A percentile compares a stretch with the other conserved stretches of the same genome.
Conservation (phyloP, 768 basidiomycete genomes). For the Suillus lakei region DNA sequence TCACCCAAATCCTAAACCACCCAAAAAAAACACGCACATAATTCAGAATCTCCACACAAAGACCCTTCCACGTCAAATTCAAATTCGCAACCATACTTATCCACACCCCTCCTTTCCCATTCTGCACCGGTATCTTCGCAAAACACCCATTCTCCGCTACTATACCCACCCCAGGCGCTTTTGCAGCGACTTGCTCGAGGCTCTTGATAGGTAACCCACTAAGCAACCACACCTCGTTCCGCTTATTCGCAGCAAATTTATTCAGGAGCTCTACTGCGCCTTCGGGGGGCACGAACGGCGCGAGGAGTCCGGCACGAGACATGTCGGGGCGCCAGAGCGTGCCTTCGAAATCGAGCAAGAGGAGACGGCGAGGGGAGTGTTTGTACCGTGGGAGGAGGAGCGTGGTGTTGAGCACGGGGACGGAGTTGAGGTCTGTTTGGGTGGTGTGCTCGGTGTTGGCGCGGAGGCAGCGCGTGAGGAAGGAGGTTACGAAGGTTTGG, state of each 20-base stretch:
- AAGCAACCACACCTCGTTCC: slow-evolving; percentile 83
- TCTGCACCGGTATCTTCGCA: slow-evolving; percentile 53
- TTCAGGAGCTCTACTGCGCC: slow-evolving; percentile 54
- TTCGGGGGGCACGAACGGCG: slow-evolving; percentile 45
- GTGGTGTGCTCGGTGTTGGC: slow-evolving; percentile 69
- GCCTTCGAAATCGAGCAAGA: slow-evolving; percentile 81
- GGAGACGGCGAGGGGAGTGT: slow-evolving; percentile 64
- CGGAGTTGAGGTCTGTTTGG: slow-evolving; percentile 33
- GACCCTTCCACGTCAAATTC: slow-evolving; percentile 80
- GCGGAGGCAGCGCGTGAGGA: slow-evolving; percentile 76
- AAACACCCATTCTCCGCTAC: slow-evolving; percentile 93
- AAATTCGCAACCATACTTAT: slow-evolving; percentile 80
- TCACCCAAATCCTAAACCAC: neutral
- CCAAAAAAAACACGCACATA: slow-evolving; percentile 60
- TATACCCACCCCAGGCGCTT: slow-evolving; percentile 72
- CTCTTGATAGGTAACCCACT: slow-evolving; percentile 73
- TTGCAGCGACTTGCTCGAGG: slow-evolving; percentile 64
- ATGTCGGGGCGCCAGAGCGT: slow-evolving; percentile 74
- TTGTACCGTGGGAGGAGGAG: slow-evolving; percentile 71
- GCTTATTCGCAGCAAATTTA: slow-evolving; percentile 60
- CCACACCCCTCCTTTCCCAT: slow-evolving; percentile 50
- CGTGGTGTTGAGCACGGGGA: slow-evolving; percentile 47
- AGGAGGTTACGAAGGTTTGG: slow-evolving; percentile 79
- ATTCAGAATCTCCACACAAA: slow-evolving; percentile 81
- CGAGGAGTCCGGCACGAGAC: slow-evolving; percentile 47